Conservation (phyloP, 495 filamentous ascomycete genomes). For the Antarctomyces pellizariae region DNA sequence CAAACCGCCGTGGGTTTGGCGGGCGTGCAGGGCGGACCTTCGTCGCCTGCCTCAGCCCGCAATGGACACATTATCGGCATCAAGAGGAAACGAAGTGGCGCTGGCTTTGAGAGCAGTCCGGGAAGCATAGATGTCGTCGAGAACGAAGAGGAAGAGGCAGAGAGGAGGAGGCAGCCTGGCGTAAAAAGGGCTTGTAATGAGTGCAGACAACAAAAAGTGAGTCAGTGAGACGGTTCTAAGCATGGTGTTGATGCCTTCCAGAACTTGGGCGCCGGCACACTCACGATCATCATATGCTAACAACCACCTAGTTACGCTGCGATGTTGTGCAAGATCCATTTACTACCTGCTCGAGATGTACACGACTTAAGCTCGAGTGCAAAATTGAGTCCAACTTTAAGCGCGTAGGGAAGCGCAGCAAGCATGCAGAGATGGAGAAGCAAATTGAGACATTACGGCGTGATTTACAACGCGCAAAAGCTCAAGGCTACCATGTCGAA, state of each 20-base stretch:
- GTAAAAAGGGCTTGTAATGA: conserved; percentile 87
- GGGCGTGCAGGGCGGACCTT: no score
- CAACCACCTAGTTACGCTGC: conserved; percentile 47
- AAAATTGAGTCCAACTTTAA: conserved; percentile 91
- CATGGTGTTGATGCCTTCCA: not conserved
- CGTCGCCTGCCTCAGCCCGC: no score
- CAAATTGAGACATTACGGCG: conserved; percentile 37
- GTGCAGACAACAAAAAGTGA: conserved; percentile 84
- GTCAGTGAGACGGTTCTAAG: conserved; percentile 11
- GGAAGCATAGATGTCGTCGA: conserved; percentile 26
- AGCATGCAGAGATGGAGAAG: conserved; percentile 84
- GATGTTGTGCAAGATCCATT: conserved; percentile 78
- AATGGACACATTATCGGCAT: no score
- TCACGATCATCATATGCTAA: no score
- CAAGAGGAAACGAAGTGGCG: conserved; percentile 13
- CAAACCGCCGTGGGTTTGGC: no score
- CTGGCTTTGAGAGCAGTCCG: conserved; percentile 12
- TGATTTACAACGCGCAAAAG: conserved; percentile 22
- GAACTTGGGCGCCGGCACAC: not conserved
- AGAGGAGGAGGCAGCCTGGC: conserved; percentile 42
- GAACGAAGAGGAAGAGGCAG: conserved; percentile 32
- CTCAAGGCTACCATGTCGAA: conserved; percentile 25
- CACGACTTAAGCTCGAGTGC: conserved; percentile 65
- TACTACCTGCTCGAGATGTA: conserved; percentile 58
- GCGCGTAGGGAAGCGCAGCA: conserved; percentile 71